Conservation (phyloP, 169 alveolate genomes). For the Toxoplasma gondii region DNA sequence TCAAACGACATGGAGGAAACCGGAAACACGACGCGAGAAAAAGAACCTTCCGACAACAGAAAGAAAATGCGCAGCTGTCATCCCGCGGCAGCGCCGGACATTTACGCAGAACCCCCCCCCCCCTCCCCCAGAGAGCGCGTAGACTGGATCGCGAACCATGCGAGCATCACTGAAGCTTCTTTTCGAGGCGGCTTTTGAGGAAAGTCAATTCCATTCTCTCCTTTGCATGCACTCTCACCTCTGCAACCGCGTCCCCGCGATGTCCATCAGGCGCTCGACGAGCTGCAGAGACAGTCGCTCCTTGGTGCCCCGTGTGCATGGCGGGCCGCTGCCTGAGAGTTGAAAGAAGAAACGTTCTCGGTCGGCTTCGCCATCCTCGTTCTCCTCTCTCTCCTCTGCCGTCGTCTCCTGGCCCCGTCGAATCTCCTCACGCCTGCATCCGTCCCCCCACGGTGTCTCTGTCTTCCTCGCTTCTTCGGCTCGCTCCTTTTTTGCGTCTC, state of each 20-base stretch:
- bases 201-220: no score
- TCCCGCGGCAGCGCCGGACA: no score
- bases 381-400: background rate
- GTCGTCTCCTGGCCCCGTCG: background rate
- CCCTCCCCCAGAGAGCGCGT: no score
- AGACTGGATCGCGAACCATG: no score
- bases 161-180: no score
- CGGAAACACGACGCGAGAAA: background rate
- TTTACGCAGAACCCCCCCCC: no score
- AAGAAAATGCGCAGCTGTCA: no score
- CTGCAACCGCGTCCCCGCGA: background rate
- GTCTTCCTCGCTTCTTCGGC: background rate
- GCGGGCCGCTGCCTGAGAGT: conserved; percentile 24
- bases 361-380: background rate
- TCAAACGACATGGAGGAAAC: background rate
- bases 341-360: background rate
- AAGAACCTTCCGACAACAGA: no score
- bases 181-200: no score
- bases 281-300: conserved; percentile 24
- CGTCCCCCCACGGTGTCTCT: background rate
- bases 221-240: background rate
- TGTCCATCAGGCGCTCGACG: background rate
- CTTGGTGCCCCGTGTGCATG: conserved; percentile 26
- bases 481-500: background rate
- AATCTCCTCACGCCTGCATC: background rate